A percentile compares a stretch with the other conserved stretches of the same genome.
These are phyloP conservation scores for Candida smagusa DNA, from an alignment of 1,139 yeast genomes.

Conservation along the genomic window DNA sequence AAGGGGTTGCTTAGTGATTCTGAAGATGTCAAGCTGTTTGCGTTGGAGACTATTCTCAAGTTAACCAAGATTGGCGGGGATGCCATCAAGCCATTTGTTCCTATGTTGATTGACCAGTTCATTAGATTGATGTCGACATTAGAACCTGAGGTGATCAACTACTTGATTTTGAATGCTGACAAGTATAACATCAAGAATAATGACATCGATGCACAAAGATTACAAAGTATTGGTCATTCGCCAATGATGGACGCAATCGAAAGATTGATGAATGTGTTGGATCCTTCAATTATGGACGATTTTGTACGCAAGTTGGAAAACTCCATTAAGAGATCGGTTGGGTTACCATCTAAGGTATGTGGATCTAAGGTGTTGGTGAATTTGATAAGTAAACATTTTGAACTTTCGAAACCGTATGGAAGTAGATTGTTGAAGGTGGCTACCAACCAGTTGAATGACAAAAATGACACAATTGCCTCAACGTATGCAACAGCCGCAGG, in stretches of 20 bases:
- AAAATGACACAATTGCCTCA: slow-evolving; percentile 68
- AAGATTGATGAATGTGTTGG: slow-evolving; percentile 56
- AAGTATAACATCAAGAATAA: slow-evolving; percentile 72
- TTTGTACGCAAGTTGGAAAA: slow-evolving; percentile 47
- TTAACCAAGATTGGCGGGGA: slow-evolving; percentile 61
- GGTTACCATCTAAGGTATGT: slow-evolving; percentile 88
- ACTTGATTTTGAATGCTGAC: slow-evolving; percentile 82
- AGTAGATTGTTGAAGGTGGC: slow-evolving; percentile 60
- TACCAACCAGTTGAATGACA: slow-evolving; percentile 58
- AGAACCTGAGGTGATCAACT: slow-evolving; percentile 89
- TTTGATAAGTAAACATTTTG: slow-evolving; percentile 56
- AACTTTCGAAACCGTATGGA: slow-evolving; percentile 56
- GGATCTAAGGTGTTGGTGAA: slow-evolving; percentile 75
- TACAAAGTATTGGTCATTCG: slow-evolving; percentile 71
- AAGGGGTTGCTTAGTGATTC: slow-evolving; percentile 83
- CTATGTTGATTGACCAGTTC: slow-evolving; percentile 66
- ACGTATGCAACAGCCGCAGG: slow-evolving; percentile 85
- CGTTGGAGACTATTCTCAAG: slow-evolving; percentile 69
- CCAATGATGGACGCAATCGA: slow-evolving; percentile 92
- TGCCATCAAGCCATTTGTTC: slow-evolving; percentile 65
- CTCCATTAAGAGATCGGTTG: slow-evolving; percentile 68
- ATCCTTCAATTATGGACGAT: slow-evolving; percentile 49
- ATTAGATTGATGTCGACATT: slow-evolving; percentile 74
- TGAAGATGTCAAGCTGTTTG: slow-evolving; percentile 76
- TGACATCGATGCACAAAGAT: slow-evolving; percentile 75